phyloP scores from a whole-genome alignment of 2,329 filamentous ascomycete genomes.

The Aspergillus novofumigatus region DNA sequence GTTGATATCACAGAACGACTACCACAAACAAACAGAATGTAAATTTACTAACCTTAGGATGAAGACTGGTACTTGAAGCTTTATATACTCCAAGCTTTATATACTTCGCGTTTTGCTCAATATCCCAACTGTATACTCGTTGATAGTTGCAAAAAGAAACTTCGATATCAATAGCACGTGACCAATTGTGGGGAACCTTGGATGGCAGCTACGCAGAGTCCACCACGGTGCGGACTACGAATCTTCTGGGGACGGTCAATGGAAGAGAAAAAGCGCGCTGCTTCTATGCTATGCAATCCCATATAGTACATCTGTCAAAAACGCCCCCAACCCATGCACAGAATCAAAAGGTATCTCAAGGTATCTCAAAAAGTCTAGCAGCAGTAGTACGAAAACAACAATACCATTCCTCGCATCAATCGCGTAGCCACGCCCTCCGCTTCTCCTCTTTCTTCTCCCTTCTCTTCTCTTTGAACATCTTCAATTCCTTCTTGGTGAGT shows the following conservation, averaged over 20 bases:
- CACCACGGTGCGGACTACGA: neutral
- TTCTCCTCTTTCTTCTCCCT: constrained; percentile 91
- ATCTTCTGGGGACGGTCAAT: neutral
- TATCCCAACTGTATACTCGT: neutral
- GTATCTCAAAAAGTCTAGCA: constrained; percentile 3
- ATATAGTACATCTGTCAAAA: constrained; percentile 7
- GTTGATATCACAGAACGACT: neutral
- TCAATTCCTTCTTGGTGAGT: constrained; percentile 78
- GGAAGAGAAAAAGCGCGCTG: neutral
- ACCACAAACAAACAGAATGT: neutral
- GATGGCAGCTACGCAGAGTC: neutral
- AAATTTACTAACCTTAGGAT: neutral
- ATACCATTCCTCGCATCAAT: constrained; percentile 50
- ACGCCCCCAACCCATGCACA: constrained; percentile 9
- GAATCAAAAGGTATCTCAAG: constrained; percentile 15
- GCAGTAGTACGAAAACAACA: constrained; percentile 4
- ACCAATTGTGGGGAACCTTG: neutral
- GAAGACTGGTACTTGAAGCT: neutral
- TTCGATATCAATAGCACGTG: neutral
- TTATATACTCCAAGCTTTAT: neutral
- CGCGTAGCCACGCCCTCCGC: constrained; percentile 80
- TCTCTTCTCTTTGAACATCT: constrained; percentile 87
- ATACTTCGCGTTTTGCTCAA: neutral
- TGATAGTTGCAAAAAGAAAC: neutral
- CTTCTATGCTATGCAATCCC: constrained; percentile 7